Evolutionary conservation across 148 eudicot genomes (phyloP).

Genomic region (Salicornia ramosissima): DNA sequence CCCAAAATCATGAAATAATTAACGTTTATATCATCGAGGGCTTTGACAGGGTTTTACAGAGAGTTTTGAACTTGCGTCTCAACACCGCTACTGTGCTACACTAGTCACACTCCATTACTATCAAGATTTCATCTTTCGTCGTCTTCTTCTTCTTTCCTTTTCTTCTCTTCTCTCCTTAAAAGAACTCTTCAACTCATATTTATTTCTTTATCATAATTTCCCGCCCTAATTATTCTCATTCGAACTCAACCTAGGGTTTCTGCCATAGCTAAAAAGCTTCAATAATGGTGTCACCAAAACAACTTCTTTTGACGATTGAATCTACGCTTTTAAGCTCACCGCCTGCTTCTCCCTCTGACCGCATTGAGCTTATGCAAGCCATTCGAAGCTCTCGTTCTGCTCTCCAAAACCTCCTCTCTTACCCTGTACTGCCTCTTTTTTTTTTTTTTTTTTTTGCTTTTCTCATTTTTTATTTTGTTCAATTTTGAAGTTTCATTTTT

Average conservation of each 20-base stretch:
- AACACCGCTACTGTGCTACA: no score
- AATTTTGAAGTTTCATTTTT: background rate
- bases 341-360: constrained; percentile 69
- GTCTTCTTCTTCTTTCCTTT: background rate
- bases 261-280: constrained; percentile 3
- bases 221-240: background rate
- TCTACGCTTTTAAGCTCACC: constrained; percentile 52
- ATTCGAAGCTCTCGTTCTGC: constrained; percentile 68
- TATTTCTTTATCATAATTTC: background rate
- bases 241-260: constrained; percentile 30
- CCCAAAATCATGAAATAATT: no score
- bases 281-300: constrained; percentile 74
- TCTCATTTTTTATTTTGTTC: background rate
- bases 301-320: constrained; percentile 60
- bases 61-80: background rate
- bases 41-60: constrained; percentile 18
- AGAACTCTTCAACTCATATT: no score
- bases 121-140: background rate
- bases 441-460: background rate
- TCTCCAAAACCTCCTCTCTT: constrained; percentile 66
- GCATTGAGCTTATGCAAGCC: constrained; percentile 77
- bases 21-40: no score
- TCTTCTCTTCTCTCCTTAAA: no score
- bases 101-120: no score
- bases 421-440: constrained; percentile 35